These are phyloP conservation scores for Herpetospermum pedunculosum DNA, from an alignment of 306 rosid genomes.

Conservation along the genomic window DNA sequence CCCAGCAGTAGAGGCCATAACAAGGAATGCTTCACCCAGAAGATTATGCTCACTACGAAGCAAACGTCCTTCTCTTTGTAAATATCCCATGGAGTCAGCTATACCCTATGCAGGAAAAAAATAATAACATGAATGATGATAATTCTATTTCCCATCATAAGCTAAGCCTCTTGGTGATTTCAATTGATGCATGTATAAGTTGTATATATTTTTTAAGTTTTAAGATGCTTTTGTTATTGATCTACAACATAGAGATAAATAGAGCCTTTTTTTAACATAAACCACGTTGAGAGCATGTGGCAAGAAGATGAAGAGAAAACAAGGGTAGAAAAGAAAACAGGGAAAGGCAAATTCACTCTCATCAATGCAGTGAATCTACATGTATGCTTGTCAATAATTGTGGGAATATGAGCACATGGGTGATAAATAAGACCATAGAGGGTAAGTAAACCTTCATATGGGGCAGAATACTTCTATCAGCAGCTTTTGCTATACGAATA, in stretches of 20 bases:
- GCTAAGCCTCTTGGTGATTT: background rate
- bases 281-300: background rate
- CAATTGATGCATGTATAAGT: background rate
- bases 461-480: slow-evolving; percentile 86
- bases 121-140: slow-evolving; percentile 21
- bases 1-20: slow-evolving; percentile 98
- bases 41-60: slow-evolving; percentile 94
- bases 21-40: slow-evolving; percentile 93
- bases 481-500: slow-evolving; percentile 87
- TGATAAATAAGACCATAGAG: slow-evolving; percentile 1
- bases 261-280: background rate
- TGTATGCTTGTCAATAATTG: background rate
- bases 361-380: background rate
- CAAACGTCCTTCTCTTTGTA: slow-evolving; percentile 81
- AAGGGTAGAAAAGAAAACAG: background rate
- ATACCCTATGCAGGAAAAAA: slow-evolving; percentile 50
- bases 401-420: background rate
- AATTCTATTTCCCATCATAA: background rate
- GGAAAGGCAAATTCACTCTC: background rate
- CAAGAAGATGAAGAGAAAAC: slow-evolving; percentile 3
- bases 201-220: background rate
- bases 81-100: slow-evolving; percentile 77
- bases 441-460: slow-evolving; percentile 69
- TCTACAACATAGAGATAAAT: background rate
- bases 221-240: background rate